Conservation (phyloP, 345 rosid genomes). For the Arabidopsis thaliana region TAIR10.1 NC_003074.8:15399501-15400000, state of each 20-base stretch:
- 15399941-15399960: too few relatives aligned
- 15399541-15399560: slow-evolving; percentile 89
- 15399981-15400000: too few relatives aligned
- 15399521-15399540: slow-evolving; percentile 60
- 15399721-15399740: too few relatives aligned
- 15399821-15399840: not conserved
- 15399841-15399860: not conserved
- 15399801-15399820: slow-evolving; percentile 29
- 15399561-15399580: slow-evolving; percentile 63
- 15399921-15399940: too few relatives aligned
- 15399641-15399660: slow-evolving; percentile 81
- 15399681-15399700: slow-evolving; percentile 79
- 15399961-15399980: too few relatives aligned
- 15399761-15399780: too few relatives aligned
- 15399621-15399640: slow-evolving; percentile 61
- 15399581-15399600: slow-evolving; percentile 91
- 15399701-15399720: slow-evolving; percentile 19
- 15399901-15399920: too few relatives aligned
- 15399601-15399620: slow-evolving; percentile 85
- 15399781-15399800: slow-evolving; percentile 45
- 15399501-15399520: slow-evolving; percentile 24
- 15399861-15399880: too few relatives aligned
- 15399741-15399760: not conserved
- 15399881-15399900: too few relatives aligned
- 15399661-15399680: slow-evolving; percentile 86